Percentiles rank a stretch among this genome's conserved stretches.
Evolutionary conservation across 2,329 filamentous ascomycete species (phyloP).

Genomic region (Botrytis elliptica): DNA sequence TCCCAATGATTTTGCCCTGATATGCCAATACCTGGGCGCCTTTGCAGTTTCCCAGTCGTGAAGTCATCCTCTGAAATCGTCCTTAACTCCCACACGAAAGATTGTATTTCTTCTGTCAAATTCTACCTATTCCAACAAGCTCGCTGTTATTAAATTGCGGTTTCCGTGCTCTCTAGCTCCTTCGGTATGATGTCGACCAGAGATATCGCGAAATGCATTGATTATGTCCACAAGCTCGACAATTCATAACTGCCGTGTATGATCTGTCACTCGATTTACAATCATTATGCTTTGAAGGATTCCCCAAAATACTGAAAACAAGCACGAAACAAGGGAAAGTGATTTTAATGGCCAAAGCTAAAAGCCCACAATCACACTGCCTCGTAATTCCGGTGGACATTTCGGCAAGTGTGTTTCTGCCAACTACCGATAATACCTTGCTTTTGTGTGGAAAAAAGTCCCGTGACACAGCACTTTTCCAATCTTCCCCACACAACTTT

Average conservation of each 20-base stretch:
- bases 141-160: not conserved
- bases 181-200: not conserved
- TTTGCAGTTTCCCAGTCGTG: not conserved
- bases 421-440: conserved; percentile 6
- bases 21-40: not conserved
- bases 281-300: not conserved
- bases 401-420: conserved; percentile 2
- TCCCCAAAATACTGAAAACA: not conserved
- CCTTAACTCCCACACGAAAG: too few relatives aligned
- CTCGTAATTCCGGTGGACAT: not conserved
- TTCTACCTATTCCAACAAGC: not conserved
- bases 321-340: not conserved
- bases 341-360: not conserved
- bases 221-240: not conserved
- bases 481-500: conserved; percentile 1
- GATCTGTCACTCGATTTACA: not conserved
- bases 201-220: not conserved
- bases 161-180: not conserved
- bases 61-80: not conserved
- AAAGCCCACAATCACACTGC: not conserved
- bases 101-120: too few relatives aligned
- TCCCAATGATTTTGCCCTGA: too few relatives aligned
- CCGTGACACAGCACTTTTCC: not conserved
- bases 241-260: conserved; percentile 4
- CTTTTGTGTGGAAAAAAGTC: not conserved